phyloP scores from a whole-genome alignment of 352 stramenopile species.

The Pythium grandisporangium region DNA sequence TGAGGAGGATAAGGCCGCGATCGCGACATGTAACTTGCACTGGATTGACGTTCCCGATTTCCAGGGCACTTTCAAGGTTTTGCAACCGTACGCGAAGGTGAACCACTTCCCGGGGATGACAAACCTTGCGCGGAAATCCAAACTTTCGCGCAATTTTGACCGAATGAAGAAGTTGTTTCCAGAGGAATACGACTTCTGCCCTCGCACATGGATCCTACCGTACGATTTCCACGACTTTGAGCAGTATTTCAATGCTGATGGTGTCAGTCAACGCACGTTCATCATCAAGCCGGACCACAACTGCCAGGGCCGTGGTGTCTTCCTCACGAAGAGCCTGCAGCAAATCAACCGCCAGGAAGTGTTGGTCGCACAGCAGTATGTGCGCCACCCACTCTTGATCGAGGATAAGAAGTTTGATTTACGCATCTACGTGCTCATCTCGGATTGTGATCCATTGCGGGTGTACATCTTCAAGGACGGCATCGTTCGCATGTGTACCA shows the following conservation, averaged over 20 bases:
- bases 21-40: slow-evolving; percentile 86
- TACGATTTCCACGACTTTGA: slow-evolving; percentile 91
- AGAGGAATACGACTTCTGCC: slow-evolving; percentile 91
- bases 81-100: slow-evolving; percentile 90
- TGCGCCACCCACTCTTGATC: slow-evolving; percentile 64
- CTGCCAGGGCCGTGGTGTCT: slow-evolving; percentile 90
- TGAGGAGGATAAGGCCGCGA: slow-evolving; percentile 51
- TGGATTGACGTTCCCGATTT: slow-evolving; percentile 94
- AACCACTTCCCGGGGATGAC: slow-evolving; percentile 97
- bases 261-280: slow-evolving; percentile 87
- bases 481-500: slow-evolving; percentile 85
- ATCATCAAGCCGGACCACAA: slow-evolving; percentile 94
- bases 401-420: slow-evolving; percentile 92
- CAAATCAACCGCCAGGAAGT: slow-evolving; percentile 84
- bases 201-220: slow-evolving; percentile 95
- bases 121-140: slow-evolving; percentile 91
- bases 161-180: slow-evolving; percentile 94
- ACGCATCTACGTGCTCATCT: slow-evolving; percentile 88
- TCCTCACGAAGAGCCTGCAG: slow-evolving; percentile 88
- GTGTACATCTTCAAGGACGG: slow-evolving; percentile 90
- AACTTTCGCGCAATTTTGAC: slow-evolving; percentile 93
- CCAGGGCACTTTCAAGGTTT: slow-evolving; percentile 76
- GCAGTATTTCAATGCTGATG: slow-evolving; percentile 84
- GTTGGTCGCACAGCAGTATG: slow-evolving; percentile 83
- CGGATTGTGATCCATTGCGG: slow-evolving; percentile 75